Percentiles rank a stretch among this genome's conserved stretches.
Conservation (phyloP, 1,284 basidiomycete genomes). For the Ustilago shanxiensis region DNA sequence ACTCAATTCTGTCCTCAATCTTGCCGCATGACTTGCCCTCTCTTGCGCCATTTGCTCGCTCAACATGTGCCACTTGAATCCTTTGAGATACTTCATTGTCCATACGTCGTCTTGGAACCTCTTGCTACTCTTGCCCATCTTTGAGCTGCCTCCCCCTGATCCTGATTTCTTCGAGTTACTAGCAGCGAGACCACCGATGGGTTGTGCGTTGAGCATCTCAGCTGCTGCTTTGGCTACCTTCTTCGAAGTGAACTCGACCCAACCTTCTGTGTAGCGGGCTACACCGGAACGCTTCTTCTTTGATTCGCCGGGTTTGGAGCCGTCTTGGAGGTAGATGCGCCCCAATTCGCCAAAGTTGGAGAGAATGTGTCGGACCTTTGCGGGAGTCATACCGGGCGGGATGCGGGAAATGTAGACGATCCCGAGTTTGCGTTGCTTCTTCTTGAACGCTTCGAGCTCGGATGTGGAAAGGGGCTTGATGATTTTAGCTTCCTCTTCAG, state of each 20-base stretch:
- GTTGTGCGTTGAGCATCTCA: constrained; percentile 93
- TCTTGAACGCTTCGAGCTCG: constrained; percentile 62
- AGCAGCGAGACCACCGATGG: constrained; percentile 76
- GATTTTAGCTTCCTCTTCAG: constrained; percentile 38
- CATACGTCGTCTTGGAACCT: constrained; percentile 94
- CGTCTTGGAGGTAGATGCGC: constrained; percentile 66
- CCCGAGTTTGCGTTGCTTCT: constrained; percentile 72
- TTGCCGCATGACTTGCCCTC: constrained; percentile 86
- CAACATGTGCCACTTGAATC: constrained; percentile 99
- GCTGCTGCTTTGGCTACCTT: constrained; percentile 89
- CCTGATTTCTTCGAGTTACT: constrained; percentile 51
- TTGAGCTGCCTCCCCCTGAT: constrained; percentile 49
- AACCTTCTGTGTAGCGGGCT: constrained; percentile 92
- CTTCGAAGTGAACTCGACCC: constrained; percentile 98
- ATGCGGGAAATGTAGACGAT: constrained; percentile 95
- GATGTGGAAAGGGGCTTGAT: constrained; percentile 52
- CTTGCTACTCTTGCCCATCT: constrained; percentile 53
- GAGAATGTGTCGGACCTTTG: constrained; percentile 86
- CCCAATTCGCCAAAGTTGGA: constrained; percentile 67
- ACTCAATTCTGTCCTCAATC: constrained; percentile 89
- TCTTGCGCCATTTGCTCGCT: constrained; percentile 98
- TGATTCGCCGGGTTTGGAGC: constrained; percentile 29
- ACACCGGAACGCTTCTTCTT: constrained; percentile 68
- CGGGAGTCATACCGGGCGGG: constrained; percentile 98
- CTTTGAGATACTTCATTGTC: constrained; percentile 99